Percentiles rank a stretch among this genome's conserved stretches.
Conservation (phyloP, 257 asterid species). For the Sherardia arvensis region DNA sequence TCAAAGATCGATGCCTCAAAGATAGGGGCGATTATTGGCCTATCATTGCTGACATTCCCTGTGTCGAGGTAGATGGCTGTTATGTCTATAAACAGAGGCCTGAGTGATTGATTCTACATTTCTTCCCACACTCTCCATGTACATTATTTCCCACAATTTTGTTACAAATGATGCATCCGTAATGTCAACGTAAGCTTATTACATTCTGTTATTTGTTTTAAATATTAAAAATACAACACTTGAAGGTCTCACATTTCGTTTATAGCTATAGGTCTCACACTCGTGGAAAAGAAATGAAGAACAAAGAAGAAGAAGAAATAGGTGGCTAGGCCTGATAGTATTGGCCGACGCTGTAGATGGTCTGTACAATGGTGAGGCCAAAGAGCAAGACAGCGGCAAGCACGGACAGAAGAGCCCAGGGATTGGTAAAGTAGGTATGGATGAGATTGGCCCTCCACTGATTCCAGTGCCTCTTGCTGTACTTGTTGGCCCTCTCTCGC, state of each 20-base stretch:
- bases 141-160: too few relatives aligned
- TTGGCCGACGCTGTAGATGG: slow-evolving; percentile 19
- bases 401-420: slow-evolving; percentile 48
- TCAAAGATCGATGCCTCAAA: slow-evolving; percentile 33
- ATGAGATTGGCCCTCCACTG: slow-evolving; percentile 40
- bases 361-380: slow-evolving; percentile 42
- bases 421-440: slow-evolving; percentile 45
- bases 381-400: slow-evolving; percentile 44
- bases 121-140: background rate
- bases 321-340: slow-evolving; percentile 1
- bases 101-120: slow-evolving; percentile 1
- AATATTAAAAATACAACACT: too few relatives aligned
- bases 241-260: too few relatives aligned
- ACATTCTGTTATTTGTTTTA: too few relatives aligned
- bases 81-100: slow-evolving; percentile 27
- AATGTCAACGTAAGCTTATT: too few relatives aligned
- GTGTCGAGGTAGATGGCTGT: slow-evolving; percentile 51
- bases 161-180: too few relatives aligned
- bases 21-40: slow-evolving; percentile 55
- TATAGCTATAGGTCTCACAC: too few relatives aligned
- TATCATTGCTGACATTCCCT: slow-evolving; percentile 56
- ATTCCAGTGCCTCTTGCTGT: slow-evolving; percentile 36
- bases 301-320: background rate
- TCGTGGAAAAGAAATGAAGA: too few relatives aligned
- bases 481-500: slow-evolving; percentile 21